Conservation (phyloP, 2,329 filamentous ascomycete species). For the Fusarium avenaceum region DNA sequence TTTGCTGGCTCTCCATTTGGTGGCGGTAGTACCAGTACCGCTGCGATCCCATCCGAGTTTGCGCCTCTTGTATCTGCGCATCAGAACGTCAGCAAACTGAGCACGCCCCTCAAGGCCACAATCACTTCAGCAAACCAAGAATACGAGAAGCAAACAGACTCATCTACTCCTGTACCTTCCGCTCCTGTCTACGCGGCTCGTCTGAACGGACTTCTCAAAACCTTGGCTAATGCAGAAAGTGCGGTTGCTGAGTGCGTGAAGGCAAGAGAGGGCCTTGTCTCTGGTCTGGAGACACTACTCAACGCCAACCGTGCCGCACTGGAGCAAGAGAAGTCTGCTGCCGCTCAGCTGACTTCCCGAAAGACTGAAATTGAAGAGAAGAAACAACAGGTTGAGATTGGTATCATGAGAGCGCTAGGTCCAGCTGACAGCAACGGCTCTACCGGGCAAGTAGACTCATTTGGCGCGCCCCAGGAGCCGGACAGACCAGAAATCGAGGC, state of each 20-base stretch:
- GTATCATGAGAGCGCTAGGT: slow-evolving; percentile 87
- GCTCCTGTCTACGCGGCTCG: slow-evolving; percentile 93
- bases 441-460: slow-evolving; percentile 61
- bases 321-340: slow-evolving; percentile 75
- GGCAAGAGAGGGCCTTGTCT: slow-evolving; percentile 81
- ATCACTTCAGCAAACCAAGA: slow-evolving; percentile 81
- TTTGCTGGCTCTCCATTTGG: slow-evolving; percentile 72
- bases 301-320: slow-evolving; percentile 79
- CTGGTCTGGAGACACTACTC: slow-evolving; percentile 85
- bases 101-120: slow-evolving; percentile 75
- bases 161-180: slow-evolving; percentile 76
- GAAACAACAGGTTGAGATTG: slow-evolving; percentile 90
- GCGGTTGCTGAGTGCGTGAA: slow-evolving; percentile 92
- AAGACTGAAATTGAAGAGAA: slow-evolving; percentile 81
- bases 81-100: slow-evolving; percentile 79
- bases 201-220: slow-evolving; percentile 89
- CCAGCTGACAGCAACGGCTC: slow-evolving; percentile 67
- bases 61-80: slow-evolving; percentile 80
- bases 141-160: slow-evolving; percentile 85
- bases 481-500: slow-evolving; percentile 86
- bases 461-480: slow-evolving; percentile 68
- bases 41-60: slow-evolving; percentile 80
- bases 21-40: slow-evolving; percentile 67
- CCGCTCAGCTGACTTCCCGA: slow-evolving; percentile 74
- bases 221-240: slow-evolving; percentile 86